phyloP scores from a whole-genome alignment of 345 rosid genomes.

The Gossypium longicalyx region DNA sequence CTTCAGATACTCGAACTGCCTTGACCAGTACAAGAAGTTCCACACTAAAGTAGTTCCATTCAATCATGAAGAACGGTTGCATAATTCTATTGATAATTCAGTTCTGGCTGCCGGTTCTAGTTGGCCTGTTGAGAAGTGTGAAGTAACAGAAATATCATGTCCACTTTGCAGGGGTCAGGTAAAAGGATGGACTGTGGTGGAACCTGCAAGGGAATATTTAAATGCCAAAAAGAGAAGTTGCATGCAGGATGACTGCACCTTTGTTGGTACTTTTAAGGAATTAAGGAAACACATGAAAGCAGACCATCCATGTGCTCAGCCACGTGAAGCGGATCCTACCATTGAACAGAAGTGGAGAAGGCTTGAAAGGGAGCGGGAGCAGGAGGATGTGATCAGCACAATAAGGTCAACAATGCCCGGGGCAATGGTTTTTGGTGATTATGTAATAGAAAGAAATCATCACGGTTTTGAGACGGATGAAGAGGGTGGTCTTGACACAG shows the following conservation, averaged over 20 bases:
- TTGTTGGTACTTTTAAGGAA: conserved; percentile 72
- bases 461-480: conserved; percentile 47
- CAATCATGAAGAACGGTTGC: conserved; percentile 18
- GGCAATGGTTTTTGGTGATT: conserved; percentile 79
- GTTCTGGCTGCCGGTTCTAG: conserved; percentile 27
- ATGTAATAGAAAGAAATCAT: conserved; percentile 65
- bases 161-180: conserved; percentile 97
- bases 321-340: conserved; percentile 76
- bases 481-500: conserved; percentile 32
- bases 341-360: conserved; percentile 84
- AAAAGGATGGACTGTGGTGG: conserved; percentile 96
- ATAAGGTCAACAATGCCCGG: conserved; percentile 88
- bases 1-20: conserved; percentile 89
- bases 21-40: conserved; percentile 87
- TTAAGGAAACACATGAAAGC: conserved; percentile 85
- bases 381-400: conserved; percentile 69
- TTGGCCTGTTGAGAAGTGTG: conserved; percentile 45
- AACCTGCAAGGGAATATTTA: conserved; percentile 71
- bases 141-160: conserved; percentile 61
- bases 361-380: conserved; percentile 68
- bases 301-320: conserved; percentile 72
- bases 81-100: conserved; percentile 29
- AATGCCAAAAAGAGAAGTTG: conserved; percentile 78
- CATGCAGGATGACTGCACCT: conserved; percentile 88
- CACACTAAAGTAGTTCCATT: conserved; percentile 53